Evolutionary conservation across 129 eudicot genomes (phyloP).

Genomic region (Flaveria brownii): DNA sequence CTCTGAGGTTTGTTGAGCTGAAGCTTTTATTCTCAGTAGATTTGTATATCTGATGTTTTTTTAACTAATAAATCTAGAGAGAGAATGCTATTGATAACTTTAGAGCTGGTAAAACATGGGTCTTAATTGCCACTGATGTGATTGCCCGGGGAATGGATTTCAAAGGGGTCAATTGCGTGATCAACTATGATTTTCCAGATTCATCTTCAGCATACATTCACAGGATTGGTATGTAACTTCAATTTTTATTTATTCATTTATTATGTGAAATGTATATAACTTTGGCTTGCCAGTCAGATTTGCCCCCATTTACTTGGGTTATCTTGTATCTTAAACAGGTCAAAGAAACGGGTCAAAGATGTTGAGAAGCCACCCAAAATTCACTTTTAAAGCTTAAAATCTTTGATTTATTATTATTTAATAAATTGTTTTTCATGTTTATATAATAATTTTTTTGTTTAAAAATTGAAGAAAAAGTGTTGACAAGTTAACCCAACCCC

Average conservation of each 20-base stretch:
- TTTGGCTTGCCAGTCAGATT: background rate
- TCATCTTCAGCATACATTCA: slow-evolving; percentile 89
- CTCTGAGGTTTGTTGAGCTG: background rate
- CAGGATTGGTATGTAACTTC: slow-evolving; percentile 67
- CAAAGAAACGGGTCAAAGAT: background rate
- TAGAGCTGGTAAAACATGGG: slow-evolving; percentile 97
- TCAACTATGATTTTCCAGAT: slow-evolving; percentile 96
- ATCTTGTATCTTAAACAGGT: background rate
- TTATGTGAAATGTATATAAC: background rate
- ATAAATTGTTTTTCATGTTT: background rate
- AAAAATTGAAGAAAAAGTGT: background rate
- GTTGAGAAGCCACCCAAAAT: background rate
- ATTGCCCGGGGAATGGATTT: slow-evolving; percentile 98
- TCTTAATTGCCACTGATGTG: slow-evolving; percentile 93
- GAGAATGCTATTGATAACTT: slow-evolving; percentile 85
- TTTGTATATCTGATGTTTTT: slow-evolving; percentile 6
- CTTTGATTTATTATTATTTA: background rate
- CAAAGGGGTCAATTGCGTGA: slow-evolving; percentile 95
- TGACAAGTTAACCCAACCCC: background rate
- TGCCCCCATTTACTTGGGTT: background rate
- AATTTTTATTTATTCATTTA: background rate
- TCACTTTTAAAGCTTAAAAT: background rate
- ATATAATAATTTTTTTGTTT: background rate
- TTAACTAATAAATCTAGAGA: slow-evolving; percentile 46
- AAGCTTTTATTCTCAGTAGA: background rate